Evolutionary conservation across 2,329 filamentous ascomycete species (phyloP).

Genomic region (Aspergillus ibericus): DNA sequence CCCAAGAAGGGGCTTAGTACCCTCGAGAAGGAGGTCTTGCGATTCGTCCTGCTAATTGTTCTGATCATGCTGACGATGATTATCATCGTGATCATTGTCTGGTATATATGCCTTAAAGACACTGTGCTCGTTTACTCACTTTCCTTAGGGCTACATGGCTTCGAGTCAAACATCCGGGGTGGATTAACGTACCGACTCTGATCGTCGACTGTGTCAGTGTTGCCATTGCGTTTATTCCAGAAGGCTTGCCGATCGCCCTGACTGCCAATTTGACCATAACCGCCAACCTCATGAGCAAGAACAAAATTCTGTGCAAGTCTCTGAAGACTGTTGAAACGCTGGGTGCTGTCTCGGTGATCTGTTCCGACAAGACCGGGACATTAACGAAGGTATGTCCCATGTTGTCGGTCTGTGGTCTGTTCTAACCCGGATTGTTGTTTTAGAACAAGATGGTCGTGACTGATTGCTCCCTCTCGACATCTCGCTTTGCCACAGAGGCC

Average conservation of each 20-base stretch:
- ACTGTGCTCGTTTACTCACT: background rate
- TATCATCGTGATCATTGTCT: slow-evolving; percentile 63
- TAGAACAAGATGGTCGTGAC: slow-evolving; percentile 73
- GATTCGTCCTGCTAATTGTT: slow-evolving; percentile 74
- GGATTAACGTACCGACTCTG: slow-evolving; percentile 69
- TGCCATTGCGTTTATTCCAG: slow-evolving; percentile 74
- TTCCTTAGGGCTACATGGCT: slow-evolving; percentile 65
- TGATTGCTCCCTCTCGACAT: slow-evolving; percentile 50
- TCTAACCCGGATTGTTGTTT: background rate
- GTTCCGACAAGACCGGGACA: slow-evolving; percentile 72
- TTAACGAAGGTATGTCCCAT: slow-evolving; percentile 16
- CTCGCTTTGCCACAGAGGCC: slow-evolving; percentile 51
- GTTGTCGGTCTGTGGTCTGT: background rate
- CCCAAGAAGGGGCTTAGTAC: slow-evolving; percentile 68
- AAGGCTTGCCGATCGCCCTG: slow-evolving; percentile 69
- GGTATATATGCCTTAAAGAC: slow-evolving; percentile 44
- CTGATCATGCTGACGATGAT: slow-evolving; percentile 56
- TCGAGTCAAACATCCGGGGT: slow-evolving; percentile 64
- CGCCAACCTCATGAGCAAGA: slow-evolving; percentile 73
- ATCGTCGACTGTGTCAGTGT: slow-evolving; percentile 73
- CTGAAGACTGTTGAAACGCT: slow-evolving; percentile 77
- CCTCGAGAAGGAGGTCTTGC: slow-evolving; percentile 69
- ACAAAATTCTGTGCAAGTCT: slow-evolving; percentile 77
- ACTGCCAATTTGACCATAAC: slow-evolving; percentile 72
- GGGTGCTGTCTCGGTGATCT: slow-evolving; percentile 70